Evolutionary conservation across 148 eudicot species (phyloP).

Genomic region (Selenicereus undatus): DNA sequence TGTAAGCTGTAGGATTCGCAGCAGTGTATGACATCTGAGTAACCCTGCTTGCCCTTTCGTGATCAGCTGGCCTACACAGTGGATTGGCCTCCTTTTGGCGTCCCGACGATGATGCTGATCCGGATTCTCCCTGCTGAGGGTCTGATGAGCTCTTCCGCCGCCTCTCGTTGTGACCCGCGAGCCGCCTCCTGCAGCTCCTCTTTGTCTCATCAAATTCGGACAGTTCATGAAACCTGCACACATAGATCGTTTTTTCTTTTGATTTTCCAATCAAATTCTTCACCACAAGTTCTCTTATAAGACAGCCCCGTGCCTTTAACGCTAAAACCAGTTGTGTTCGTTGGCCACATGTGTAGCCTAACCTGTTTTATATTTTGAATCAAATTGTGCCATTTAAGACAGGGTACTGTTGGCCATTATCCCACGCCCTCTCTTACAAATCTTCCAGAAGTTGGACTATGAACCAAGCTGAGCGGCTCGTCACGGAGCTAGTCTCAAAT

Average conservation of each 20-base stretch:
- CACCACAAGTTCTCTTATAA: background rate
- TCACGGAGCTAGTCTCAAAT: background rate
- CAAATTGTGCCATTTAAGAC: background rate
- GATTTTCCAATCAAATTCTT: background rate
- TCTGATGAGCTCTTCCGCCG: conserved; percentile 59
- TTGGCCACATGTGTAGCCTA: background rate
- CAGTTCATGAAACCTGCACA: conserved; percentile 52
- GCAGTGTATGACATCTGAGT: conserved; percentile 5
- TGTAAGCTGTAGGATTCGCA: conserved; percentile 13
- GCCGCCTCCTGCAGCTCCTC: conserved; percentile 69
- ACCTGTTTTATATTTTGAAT: background rate
- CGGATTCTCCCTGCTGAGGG: conserved; percentile 27
- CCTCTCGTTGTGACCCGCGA: conserved; percentile 77
- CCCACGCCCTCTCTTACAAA: background rate
- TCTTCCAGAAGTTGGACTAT: background rate
- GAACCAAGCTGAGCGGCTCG: background rate
- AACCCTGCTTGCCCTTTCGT: conserved; percentile 10
- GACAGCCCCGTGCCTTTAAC: too few species aligned
- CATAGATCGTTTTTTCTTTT: background rate
- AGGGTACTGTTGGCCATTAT: background rate
- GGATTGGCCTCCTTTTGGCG: conserved; percentile 20
- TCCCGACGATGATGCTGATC: conserved; percentile 12
- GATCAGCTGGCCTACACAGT: conserved; percentile 24
- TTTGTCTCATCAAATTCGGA: conserved; percentile 67
- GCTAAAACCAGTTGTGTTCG: background rate